Evolutionary conservation across 2,329 filamentous ascomycete species (phyloP), one percentile per base, ranked within the genome.

Genomic region (Alternaria arbusti): DNA sequence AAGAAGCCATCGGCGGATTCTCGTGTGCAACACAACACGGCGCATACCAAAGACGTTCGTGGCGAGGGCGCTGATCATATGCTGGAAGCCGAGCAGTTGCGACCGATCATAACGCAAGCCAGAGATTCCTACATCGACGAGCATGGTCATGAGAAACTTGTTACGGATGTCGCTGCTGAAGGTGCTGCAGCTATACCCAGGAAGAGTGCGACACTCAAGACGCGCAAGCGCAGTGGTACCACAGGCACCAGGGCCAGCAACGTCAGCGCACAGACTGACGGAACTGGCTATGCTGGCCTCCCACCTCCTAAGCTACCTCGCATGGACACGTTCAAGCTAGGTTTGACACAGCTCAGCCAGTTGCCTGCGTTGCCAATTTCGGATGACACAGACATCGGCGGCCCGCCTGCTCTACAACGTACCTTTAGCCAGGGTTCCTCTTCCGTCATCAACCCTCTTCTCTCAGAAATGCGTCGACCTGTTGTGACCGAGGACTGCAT

Each of bases 401-500:
- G 91, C 0, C 91, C 92, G 20, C 84, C 89, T 63, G 60, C 60
- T n/a, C 78, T 88, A 22, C 85, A 85, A 59, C 81, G 84, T 30
- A 87, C 89, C 54, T 81, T 84, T 57, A 79, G 77, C 50, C 67
- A 69, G 28, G 86, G 86, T 28, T 86, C 85, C 45, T 82, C 84
- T 6, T 69, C 73, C 17, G 67, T 80, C 22, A 80, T 87, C 69
- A 84, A 85, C 57, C 82, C 85, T 11, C 75, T 87, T 6, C 72
- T 85, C 13, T 76, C 89, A 9, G 92, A 96, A 60, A 89, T 98
- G 72, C 87, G 88, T 61, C 87, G 86, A 20, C 92, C 93, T 0
- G 83, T 87, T 32, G 87, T 99, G 25, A 89, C 93, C 66, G 92
- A 94, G 71, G 92, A 98, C 77, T 98, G 95, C 81, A 99, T 99